Evolutionary conservation across 2,329 filamentous ascomycete species (phyloP), one percentile per base, ranked within the genome.

Genomic region (Cladosporium austrohemisphaericum): DNA sequence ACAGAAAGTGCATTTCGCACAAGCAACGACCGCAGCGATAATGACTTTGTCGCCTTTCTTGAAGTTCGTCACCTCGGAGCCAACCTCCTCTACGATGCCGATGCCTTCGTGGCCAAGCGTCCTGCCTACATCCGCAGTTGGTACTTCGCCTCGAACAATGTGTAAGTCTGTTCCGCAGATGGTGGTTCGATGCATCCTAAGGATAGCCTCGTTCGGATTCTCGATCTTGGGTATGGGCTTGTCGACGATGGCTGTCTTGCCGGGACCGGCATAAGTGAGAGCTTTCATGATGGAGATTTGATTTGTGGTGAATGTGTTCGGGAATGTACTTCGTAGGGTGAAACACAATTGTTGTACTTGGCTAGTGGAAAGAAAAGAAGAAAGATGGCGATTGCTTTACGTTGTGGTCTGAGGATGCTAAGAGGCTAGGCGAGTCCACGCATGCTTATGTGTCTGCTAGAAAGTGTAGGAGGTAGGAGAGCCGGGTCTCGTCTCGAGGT

Each of bases 41-140:
- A 82, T 62, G 0, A 81, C 78, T 10, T 62, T 64, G 53, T 81
- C 75, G 16, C 77, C 77, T 41, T 70, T 65, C 29, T 69, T 70
- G 60, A 78, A 71, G 19, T 65, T 65, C n/a, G 64, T 65, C 6
- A 81, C 74, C 1, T 69, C 68, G 0, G 64, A 52, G 4, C 77
- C 77, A 0, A 69, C 57, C 7, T 70, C 64, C 8, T 75, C 70
- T 16, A 80, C 64, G 0, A 74, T 59, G 3, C 76, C 77, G 0
- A 79, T 73, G 32, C 75, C 76, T 57, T 80, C 76, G 53, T 80
- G 76, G 28, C 77, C 77, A 0, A 80, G 65, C 2, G 77, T 68
- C 0, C 68, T 67, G 6, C 76, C 76, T 0, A 67, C 64, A 4
- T 68, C 55, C 40, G 70, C 72, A 1, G 70, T 75, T 0, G 77